These are phyloP conservation scores for Apophysomyces ossiformis DNA, from an alignment of 371 early-diverging fungal genomes.

Conservation along the genomic window DNA sequence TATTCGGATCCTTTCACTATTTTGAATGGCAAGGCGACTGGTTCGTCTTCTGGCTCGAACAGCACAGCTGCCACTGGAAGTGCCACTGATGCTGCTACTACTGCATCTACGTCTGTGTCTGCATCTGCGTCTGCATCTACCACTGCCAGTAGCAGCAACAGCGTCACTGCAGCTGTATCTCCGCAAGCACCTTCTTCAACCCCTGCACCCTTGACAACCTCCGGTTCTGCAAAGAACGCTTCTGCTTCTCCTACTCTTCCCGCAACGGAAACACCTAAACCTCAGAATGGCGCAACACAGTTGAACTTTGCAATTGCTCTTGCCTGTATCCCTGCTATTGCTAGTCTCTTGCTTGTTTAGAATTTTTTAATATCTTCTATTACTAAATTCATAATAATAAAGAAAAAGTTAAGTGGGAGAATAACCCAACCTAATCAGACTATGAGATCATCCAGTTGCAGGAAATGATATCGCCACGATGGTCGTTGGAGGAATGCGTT, in stretches of 20 bases:
- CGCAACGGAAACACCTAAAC: slow-evolving; percentile 1
- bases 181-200: not conserved
- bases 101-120: slow-evolving; percentile 13
- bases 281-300: not conserved
- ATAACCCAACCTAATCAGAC: too few species aligned
- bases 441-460: too few species aligned
- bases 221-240: not conserved
- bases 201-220: not conserved
- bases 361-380: not conserved
- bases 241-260: not conserved
- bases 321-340: not conserved
- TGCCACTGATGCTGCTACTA: not conserved
- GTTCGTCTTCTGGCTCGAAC: not conserved
- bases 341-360: slow-evolving; percentile 1
- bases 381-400: not conserved
- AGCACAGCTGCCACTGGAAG: too few species aligned
- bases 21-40: slow-evolving; percentile 1
- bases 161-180: not conserved
- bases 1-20: slow-evolving; percentile 19
- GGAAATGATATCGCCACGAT: too few species aligned
- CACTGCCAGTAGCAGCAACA: not conserved
- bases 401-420: not conserved
- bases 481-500: too few species aligned
- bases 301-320: not conserved
- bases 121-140: slow-evolving; percentile 3